phyloP scores from a whole-genome alignment of 2,329 filamentous ascomycete genomes.

The Aspergillus nomiae region DNA sequence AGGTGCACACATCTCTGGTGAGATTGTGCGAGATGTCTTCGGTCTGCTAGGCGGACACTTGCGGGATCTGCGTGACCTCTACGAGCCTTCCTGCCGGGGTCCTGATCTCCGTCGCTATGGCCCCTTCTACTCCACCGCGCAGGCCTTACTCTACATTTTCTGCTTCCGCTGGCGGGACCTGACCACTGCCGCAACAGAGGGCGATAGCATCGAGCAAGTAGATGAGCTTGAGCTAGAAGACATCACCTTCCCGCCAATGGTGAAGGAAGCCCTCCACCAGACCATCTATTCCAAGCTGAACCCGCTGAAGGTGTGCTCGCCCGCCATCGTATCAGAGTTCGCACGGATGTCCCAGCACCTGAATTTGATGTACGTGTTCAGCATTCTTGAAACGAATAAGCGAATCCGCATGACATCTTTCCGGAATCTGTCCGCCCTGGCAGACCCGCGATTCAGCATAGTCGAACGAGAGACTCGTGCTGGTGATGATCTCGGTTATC shows the following conservation, averaged over 20 bases:
- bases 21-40: constrained; percentile 81
- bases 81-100: constrained; percentile 74
- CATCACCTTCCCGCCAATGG: constrained; percentile 73
- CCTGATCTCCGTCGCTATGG: constrained; percentile 83
- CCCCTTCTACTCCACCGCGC: constrained; percentile 84
- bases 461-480: constrained; percentile 57
- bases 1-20: constrained; percentile 75
- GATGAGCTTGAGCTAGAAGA: constrained; percentile 65
- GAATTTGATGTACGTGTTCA: constrained; percentile 84
- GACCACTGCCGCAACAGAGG: constrained; percentile 59
- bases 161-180: constrained; percentile 98
- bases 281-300: constrained; percentile 90
- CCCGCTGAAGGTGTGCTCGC: constrained; percentile 91
- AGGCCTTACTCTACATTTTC: constrained; percentile 90
- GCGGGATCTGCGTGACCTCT: constrained; percentile 69
- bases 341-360: constrained; percentile 84
- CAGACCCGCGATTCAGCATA: constrained; percentile 42
- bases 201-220: constrained; percentile 56
- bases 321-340: constrained; percentile 87
- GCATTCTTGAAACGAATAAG: constrained; percentile 89
- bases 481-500: constrained; percentile 74
- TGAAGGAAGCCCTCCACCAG: constrained; percentile 72
- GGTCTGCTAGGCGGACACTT: constrained; percentile 76
- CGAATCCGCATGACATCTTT: constrained; percentile 76
- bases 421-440: constrained; percentile 42